Conservation (phyloP, 257 asterid genomes). For the Solanum etuberosum region DNA sequence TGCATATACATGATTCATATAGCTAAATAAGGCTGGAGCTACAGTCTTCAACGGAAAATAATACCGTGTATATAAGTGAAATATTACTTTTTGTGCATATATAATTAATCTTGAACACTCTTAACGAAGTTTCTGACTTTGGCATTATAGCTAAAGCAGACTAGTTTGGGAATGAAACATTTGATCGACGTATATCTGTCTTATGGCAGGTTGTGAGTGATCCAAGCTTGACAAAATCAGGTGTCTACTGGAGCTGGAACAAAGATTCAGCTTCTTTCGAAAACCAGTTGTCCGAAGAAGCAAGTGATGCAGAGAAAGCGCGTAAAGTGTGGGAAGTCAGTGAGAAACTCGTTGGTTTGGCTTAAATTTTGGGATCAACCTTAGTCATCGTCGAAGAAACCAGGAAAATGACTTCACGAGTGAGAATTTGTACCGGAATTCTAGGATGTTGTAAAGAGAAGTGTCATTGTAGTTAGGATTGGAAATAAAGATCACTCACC, state of each 20-base stretch:
- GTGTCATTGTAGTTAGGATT: background rate
- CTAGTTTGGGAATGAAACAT: background rate
- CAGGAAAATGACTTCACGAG: background rate
- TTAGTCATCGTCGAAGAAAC: background rate
- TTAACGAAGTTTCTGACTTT: background rate
- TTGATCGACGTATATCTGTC: background rate
- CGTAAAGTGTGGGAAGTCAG: slow-evolving; percentile 86
- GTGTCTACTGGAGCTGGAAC: slow-evolving; percentile 99
- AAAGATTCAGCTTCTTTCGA: slow-evolving; percentile 80
- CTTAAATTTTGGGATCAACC: slow-evolving; percentile 5
- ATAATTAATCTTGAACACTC: background rate
- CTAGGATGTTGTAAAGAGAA: background rate
- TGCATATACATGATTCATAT: background rate
- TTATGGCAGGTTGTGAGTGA: slow-evolving; percentile 69
- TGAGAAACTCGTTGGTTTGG: slow-evolving; percentile 78
- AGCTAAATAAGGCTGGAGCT: background rate
- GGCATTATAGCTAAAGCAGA: background rate
- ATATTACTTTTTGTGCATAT: background rate
- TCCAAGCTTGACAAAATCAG: slow-evolving; percentile 91
- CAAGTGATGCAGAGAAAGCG: slow-evolving; percentile 73
- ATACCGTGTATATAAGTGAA: background rate
- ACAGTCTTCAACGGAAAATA: background rate
- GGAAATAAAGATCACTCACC: background rate
- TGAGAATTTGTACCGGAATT: background rate
- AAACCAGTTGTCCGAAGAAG: slow-evolving; percentile 81